These are phyloP conservation scores for Sphagnum tenellum DNA, from an alignment of 225 moss, liverwort and hornwort species.

Conservation along the genomic window DNA sequence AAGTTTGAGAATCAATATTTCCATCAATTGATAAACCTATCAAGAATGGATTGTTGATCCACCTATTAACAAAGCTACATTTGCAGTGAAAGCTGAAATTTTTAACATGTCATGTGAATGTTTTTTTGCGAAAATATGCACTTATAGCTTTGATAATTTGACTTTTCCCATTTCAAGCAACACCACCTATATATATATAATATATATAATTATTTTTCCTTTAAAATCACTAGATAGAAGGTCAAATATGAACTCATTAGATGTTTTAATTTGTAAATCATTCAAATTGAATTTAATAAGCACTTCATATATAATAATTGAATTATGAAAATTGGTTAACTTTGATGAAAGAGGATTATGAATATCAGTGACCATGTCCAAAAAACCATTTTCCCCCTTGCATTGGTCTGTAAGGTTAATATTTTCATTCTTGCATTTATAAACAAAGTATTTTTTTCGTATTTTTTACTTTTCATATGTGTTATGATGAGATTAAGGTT, in stretches of 20 bases:
- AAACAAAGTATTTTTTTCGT: background rate
- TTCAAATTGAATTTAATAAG: background rate
- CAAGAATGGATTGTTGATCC: background rate
- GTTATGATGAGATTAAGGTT: background rate
- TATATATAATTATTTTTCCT: background rate
- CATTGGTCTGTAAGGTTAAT: background rate
- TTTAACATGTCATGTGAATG: background rate
- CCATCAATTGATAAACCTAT: background rate
- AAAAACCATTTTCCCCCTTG: background rate
- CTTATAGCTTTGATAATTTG: background rate
- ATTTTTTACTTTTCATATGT: background rate
- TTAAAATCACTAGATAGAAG: background rate
- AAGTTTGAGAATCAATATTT: background rate
- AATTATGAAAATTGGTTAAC: background rate
- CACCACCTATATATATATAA: background rate
- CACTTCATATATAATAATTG: background rate
- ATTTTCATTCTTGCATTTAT: background rate
- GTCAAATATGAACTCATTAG: background rate
- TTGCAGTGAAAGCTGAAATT: background rate
- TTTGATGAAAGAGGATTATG: background rate
- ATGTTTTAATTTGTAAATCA: background rate
- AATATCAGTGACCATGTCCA: background rate
- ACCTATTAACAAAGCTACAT: background rate
- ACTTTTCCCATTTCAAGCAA: background rate
- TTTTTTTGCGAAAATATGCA: background rate